These are phyloP conservation scores for Schoenoplectus triqueter DNA, from an alignment of 202 grass and related monocot genomes.

Conservation along the genomic window DNA sequence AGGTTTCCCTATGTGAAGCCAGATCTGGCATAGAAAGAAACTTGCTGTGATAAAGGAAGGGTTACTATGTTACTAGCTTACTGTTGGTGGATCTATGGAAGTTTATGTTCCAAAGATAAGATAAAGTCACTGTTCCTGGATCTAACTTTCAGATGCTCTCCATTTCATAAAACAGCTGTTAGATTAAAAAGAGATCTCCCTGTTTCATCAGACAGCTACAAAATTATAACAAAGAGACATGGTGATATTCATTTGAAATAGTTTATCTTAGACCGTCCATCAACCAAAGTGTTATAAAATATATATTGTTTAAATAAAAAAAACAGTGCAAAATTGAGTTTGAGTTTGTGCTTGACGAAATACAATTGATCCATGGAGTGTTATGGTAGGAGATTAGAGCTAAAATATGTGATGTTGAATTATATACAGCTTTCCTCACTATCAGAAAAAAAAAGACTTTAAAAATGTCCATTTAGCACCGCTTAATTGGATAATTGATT, in stretches of 20 bases:
- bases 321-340: neutral
- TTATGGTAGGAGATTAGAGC: too few species aligned
- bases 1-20: neutral
- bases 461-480: too few species aligned
- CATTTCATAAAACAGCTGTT: neutral
- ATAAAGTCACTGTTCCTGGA: conserved; percentile 21
- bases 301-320: too few species aligned
- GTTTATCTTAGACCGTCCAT: too few species aligned
- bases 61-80: conserved; percentile 12
- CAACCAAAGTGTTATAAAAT: too few species aligned
- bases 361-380: too few species aligned
- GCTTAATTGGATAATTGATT: too few species aligned
- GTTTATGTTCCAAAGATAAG: neutral
- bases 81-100: conserved; percentile 15
- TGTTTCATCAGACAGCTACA: neutral
- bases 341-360: neutral
- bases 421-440: too few species aligned
- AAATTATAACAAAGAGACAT: too few species aligned
- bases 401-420: too few species aligned
- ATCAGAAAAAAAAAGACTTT: too few species aligned
- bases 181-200: neutral
- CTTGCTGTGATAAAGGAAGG: neutral
- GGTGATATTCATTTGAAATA: too few species aligned
- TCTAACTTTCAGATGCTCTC: neutral
- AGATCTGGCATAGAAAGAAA: conserved; percentile 16